Evolutionary conservation across 2,329 filamentous ascomycete species (phyloP).

Genomic region (Talaromyces atroroseus): DNA sequence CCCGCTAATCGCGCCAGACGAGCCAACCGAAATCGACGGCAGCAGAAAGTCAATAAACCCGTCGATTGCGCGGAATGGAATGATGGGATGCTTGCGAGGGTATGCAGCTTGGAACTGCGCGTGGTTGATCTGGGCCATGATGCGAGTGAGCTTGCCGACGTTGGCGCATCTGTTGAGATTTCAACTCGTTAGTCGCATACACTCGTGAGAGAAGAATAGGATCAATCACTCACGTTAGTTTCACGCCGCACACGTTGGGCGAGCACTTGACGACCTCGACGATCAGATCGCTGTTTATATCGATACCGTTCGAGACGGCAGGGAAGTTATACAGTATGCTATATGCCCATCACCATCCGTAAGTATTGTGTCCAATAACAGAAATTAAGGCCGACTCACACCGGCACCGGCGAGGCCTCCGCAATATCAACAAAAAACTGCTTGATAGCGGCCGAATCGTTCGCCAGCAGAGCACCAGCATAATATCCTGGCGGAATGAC

Average conservation of each 20-base stretch:
- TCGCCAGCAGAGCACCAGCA: neutral
- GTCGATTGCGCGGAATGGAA: conserved; percentile 7
- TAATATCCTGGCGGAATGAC: conserved; percentile 5
- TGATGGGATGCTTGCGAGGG: neutral
- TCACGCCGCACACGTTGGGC: neutral
- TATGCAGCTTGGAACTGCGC: neutral
- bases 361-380: too few species aligned
- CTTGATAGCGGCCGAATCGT: neutral
- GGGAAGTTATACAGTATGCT: conserved; percentile 7
- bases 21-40: conserved; percentile 3
- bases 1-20: conserved; percentile 2
- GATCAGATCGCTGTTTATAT: neutral
- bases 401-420: neutral
- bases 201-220: too few species aligned
- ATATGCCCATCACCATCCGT: too few species aligned
- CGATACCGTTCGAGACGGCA: neutral
- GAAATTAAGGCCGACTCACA: too few species aligned
- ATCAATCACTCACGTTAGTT: neutral
- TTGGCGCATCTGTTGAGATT: neutral
- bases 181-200: too few species aligned
- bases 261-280: neutral
- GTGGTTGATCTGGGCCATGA: conserved; percentile 4
- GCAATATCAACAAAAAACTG: conserved; percentile 3
- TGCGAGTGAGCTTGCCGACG: conserved; percentile 7
- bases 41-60: conserved; percentile 9